Percentiles rank a stretch among this genome's conserved stretches.
These are phyloP conservation scores for Paraleonurus japonicus DNA, from an alignment of 257 asterid species.

Conservation along the genomic window DNA sequence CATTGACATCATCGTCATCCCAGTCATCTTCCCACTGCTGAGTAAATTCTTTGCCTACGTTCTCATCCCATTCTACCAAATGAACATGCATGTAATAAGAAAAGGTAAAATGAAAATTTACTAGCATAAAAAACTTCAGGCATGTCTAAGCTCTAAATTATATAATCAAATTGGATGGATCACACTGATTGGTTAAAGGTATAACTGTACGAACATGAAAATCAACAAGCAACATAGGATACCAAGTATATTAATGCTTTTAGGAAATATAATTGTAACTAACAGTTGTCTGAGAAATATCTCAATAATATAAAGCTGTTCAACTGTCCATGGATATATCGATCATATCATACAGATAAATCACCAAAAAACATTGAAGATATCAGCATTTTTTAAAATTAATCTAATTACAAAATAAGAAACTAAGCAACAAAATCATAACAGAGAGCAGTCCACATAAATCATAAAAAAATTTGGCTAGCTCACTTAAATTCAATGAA, in stretches of 20 bases:
- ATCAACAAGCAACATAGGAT: background rate
- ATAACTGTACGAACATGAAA: background rate
- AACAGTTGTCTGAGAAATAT: no score
- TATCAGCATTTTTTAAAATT: background rate
- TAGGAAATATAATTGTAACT: background rate
- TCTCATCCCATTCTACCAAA: conserved; percentile 65
- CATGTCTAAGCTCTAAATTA: background rate
- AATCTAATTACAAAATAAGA: background rate
- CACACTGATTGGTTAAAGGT: background rate
- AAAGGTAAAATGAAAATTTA: no score
- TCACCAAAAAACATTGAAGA: background rate
- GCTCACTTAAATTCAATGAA: background rate
- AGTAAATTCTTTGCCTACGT: conserved; percentile 67
- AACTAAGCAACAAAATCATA: background rate
- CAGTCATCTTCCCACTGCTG: conserved; percentile 98
- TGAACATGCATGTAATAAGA: background rate
- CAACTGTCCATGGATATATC: background rate
- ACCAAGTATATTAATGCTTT: background rate
- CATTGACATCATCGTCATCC: conserved; percentile 94
- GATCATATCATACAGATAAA: background rate
- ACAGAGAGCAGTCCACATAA: background rate
- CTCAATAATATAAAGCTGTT: background rate
- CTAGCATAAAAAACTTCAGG: background rate
- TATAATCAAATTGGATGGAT: background rate
- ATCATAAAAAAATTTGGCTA: background rate